Percentiles rank a stretch among this genome's conserved stretches.
These are phyloP conservation scores for Colletotrichum sansevieriae DNA, from an alignment of 2,329 filamentous ascomycete genomes.

Conservation along the genomic window DNA sequence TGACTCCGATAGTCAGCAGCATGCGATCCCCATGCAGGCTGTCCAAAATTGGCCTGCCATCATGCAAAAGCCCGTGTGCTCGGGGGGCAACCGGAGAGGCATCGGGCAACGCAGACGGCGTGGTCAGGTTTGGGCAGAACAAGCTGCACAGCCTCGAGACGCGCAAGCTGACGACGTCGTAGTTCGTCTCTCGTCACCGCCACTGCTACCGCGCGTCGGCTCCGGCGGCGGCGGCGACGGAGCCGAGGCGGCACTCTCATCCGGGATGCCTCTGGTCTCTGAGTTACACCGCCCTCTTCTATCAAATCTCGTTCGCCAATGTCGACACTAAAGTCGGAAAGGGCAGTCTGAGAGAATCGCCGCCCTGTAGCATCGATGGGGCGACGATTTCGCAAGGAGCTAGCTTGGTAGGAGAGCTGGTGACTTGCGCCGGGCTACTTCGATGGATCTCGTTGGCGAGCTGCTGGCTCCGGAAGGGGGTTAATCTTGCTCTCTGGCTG, in stretches of 20 bases:
- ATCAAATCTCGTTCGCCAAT: accelerated
- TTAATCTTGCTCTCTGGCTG: no score
- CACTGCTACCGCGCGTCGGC: neutral
- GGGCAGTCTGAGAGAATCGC: neutral
- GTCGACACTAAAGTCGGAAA: neutral
- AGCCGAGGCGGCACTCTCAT: neutral
- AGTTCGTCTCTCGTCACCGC: neutral
- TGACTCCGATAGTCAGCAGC: neutral
- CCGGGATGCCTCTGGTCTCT: neutral
- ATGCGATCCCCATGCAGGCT: constrained; percentile 2
- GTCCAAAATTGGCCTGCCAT: neutral
- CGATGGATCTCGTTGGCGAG: no score
- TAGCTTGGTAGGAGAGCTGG: no score
- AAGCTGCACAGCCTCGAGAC: no score
- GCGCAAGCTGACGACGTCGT: no score
- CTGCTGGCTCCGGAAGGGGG: no score
- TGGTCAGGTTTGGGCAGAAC: no score
- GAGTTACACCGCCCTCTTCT: neutral
- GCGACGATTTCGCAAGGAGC: neutral
- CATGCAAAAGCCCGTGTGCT: neutral
- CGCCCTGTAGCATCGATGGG: neutral
- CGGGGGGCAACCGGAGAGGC: neutral
- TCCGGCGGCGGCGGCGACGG: neutral
- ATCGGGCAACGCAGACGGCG: no score
- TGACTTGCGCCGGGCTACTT: no score